A percentile compares a stretch with the other conserved stretches of the same genome.
Evolutionary conservation across 2,329 filamentous ascomycete species (phyloP).

Genomic region (Myrmaecium sp.): DNA sequence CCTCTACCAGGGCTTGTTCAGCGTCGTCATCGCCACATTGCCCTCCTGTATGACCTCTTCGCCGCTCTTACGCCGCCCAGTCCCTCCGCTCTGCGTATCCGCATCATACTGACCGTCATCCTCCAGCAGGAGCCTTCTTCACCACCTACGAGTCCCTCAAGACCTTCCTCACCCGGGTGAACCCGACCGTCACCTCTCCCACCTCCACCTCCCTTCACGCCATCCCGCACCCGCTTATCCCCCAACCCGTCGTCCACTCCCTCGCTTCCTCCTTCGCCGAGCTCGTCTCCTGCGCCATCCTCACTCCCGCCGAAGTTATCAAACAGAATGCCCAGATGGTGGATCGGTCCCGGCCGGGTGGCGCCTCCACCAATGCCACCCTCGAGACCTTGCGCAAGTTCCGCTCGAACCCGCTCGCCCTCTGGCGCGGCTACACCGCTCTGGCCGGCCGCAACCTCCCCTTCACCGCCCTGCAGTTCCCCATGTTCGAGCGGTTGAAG

Average conservation of each 20-base stretch:
- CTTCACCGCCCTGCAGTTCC: conserved; percentile 78
- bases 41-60: conserved; percentile 48
- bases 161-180: conserved; percentile 35
- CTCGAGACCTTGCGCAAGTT: conserved; percentile 41
- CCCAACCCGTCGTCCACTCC: conserved; percentile 54
- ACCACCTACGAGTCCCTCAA: conserved; percentile 75
- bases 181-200: conserved; percentile 22
- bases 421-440: conserved; percentile 60
- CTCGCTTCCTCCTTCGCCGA: conserved; percentile 61
- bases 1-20: conserved; percentile 75
- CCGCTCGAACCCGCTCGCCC: conserved; percentile 35
- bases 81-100: neutral
- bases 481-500: conserved; percentile 62
- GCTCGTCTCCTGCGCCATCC: conserved; percentile 67
- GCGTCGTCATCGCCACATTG: conserved; percentile 70
- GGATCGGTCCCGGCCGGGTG: conserved; percentile 24
- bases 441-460: conserved; percentile 70
- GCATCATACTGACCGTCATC: neutral
- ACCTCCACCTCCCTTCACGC: conserved; percentile 5
- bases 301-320: conserved; percentile 78
- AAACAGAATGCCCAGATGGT: conserved; percentile 92
- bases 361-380: conserved; percentile 29
- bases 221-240: conserved; percentile 29
- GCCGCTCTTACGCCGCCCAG: neutral
- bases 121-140: conserved; percentile 69